Evolutionary conservation across 495 filamentous ascomycete species (phyloP), one percentile per base, ranked within the genome.

Genomic region (Hypoxylon cercidicola): DNA sequence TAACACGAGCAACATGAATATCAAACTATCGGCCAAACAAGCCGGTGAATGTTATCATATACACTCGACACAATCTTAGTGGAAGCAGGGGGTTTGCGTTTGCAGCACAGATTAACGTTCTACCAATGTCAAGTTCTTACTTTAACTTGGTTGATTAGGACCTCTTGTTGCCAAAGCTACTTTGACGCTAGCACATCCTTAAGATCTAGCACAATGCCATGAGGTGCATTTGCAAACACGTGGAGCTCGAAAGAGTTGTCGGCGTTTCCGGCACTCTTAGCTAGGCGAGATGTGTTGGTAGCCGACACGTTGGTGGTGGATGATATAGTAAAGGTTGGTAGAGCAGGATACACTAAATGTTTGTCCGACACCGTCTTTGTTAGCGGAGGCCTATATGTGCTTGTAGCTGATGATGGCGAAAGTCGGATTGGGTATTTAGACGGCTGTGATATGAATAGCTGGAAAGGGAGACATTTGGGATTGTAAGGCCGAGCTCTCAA

Each of bases 401-500:
- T 57, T 57, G 32, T 66, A 66, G 18, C 63, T 57, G 25, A 66
- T 62, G 23, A 66, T 56, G 4, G 57, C 63, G 41, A 66, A 66
- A 0, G 11, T 15, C 2, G 40, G 48, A 16, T 51, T 37, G 3
- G 50, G 56, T 25, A 58, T 40, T 12, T 40, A 11, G 10, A 11
- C 28, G 7, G 40, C 0, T 25, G 63, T 8, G n/a, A 18, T 48
- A 57, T 57, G 62, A 11, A 16, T 13, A 0, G 50, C n/a, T n/a
- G 63, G 63, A 25, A 62, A 66, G 0, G 48, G 19, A 30, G 63
- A 41, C 1, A 66, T n/a, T n/a, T n/a, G n/a, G n/a, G n/a, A n/a
- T n/a, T n/a, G n/a, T n/a, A n/a, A n/a, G n/a, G n/a, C n/a, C n/a
- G n/a, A n/a, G n/a, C n/a, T n/a, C n/a, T n/a, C n/a, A n/a, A n/a